Evolutionary conservation across 306 rosid species (phyloP).

Genomic region (Neltuma alba): DNA sequence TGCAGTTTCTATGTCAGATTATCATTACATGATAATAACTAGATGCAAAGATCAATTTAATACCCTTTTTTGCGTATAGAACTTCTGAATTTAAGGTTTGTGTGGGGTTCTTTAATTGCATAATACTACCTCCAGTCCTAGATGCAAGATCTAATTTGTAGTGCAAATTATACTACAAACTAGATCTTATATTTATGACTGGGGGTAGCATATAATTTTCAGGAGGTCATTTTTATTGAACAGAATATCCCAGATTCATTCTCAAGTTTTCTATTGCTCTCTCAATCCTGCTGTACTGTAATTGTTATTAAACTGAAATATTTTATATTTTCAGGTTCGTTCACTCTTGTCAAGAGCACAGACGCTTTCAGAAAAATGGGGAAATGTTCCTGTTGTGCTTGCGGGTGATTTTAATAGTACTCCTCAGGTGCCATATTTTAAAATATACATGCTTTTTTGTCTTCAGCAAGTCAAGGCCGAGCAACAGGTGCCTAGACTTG

Average conservation of each 20-base stretch:
- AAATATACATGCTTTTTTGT: conserved; percentile 24
- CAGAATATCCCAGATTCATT: conserved; percentile 1
- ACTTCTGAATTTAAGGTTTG: conserved; percentile 14
- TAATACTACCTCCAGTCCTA: no score
- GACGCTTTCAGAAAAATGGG: conserved; percentile 77
- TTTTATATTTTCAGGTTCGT: conserved; percentile 62
- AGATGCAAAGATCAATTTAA: background rate
- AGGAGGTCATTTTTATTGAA: conserved; percentile 11
- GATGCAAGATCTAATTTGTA: no score
- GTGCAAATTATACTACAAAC: no score
- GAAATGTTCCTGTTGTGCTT: conserved; percentile 72
- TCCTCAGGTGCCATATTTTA: conserved; percentile 66
- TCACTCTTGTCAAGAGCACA: conserved; percentile 70
- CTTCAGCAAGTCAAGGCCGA: conserved; percentile 1
- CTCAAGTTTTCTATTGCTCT: background rate
- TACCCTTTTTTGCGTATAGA: background rate
- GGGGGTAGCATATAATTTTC: background rate
- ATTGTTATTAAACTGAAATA: conserved; percentile 20
- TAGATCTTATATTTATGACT: no score
- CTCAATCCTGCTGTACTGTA: conserved; percentile 6
- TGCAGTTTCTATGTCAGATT: background rate
- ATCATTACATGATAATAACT: conserved; percentile 14
- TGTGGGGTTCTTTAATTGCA: conserved; percentile 15
- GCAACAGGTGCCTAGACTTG: background rate
- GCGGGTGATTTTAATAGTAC: conserved; percentile 88